These are phyloP conservation scores for Auricularia heimuer DNA, from an alignment of 768 basidiomycete species.

Conservation along the genomic window DNA sequence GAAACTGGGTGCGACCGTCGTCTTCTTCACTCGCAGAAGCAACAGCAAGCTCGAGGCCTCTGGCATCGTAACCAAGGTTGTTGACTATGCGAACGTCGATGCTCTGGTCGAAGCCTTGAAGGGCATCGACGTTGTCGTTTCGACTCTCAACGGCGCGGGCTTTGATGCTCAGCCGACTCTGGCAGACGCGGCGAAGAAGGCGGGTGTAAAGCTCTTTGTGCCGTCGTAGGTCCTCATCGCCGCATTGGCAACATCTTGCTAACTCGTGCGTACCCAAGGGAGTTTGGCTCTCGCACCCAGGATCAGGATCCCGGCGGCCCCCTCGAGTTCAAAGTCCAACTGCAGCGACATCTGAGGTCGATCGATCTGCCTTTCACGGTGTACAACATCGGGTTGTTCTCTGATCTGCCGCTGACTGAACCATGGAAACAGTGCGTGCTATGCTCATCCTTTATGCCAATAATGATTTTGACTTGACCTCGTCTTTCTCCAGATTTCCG, in stretches of 20 bases:
- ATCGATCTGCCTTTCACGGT: not conserved
- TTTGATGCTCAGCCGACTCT: slow-evolving; percentile 9
- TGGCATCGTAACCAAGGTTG: not conserved
- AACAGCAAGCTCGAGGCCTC: not conserved
- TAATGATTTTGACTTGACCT: not conserved
- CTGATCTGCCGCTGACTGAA: slow-evolving; percentile 7
- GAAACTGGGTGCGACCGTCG: not conserved
- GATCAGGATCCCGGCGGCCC: not conserved
- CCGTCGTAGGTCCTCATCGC: slow-evolving; percentile 10
- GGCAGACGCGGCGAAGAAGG: slow-evolving; percentile 15
- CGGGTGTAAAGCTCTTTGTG: slow-evolving; percentile 21
- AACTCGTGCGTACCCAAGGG: not conserved
- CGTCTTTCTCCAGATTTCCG: not conserved
- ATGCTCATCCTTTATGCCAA: not conserved
- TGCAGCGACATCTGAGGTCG: too few species aligned
- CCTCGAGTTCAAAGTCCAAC: not conserved
- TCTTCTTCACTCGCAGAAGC: not conserved
- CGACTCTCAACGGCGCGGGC: not conserved
- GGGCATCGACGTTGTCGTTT: not conserved
- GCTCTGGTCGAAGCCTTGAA: not conserved
- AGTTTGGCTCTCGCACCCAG: not conserved
- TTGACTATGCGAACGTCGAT: not conserved
- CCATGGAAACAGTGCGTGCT: not conserved
- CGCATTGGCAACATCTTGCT: not conserved
- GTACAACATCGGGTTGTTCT: slow-evolving; percentile 10